These are phyloP conservation scores for Arthrobotrys megalospora DNA, from an alignment of 2,329 filamentous ascomycete species.

Conservation along the genomic window DNA sequence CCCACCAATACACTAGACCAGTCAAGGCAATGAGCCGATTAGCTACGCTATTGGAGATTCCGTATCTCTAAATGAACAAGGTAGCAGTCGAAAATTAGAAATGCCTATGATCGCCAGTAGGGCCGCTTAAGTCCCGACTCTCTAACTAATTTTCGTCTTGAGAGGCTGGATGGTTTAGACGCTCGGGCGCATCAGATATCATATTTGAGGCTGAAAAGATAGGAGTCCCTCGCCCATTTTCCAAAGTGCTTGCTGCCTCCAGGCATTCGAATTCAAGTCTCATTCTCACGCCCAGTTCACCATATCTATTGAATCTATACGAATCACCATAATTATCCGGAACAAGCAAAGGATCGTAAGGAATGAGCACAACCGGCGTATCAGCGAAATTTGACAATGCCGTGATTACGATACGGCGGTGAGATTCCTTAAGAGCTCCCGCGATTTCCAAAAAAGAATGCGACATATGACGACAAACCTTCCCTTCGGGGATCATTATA, in stretches of 20 bases:
- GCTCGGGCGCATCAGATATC: constrained; percentile 23
- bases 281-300: constrained; percentile 28
- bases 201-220: constrained; percentile 21
- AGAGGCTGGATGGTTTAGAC: constrained; percentile 16
- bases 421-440: constrained; percentile 56
- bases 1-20: constrained; percentile 40
- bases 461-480: constrained; percentile 45
- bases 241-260: neutral
- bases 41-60: constrained; percentile 42
- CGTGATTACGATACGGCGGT: constrained; percentile 51
- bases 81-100: constrained; percentile 34
- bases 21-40: constrained; percentile 59
- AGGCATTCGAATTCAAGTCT: neutral
- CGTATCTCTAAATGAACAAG: constrained; percentile 15
- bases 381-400: constrained; percentile 43
- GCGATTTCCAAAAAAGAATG: constrained; percentile 29
- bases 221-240: neutral
- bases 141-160: constrained; percentile 5
- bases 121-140: constrained; percentile 15
- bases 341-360: constrained; percentile 47
- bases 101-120: constrained; percentile 14
- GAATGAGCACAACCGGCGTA: constrained; percentile 29
- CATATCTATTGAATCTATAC: constrained; percentile 11
- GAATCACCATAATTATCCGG: constrained; percentile 36
- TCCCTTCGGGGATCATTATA: constrained; percentile 57